Percentiles rank a stretch among this genome's conserved stretches.
phyloP scores from a whole-genome alignment of 139 green algal genomes.

The Ettlia oleoabundans region DNA sequence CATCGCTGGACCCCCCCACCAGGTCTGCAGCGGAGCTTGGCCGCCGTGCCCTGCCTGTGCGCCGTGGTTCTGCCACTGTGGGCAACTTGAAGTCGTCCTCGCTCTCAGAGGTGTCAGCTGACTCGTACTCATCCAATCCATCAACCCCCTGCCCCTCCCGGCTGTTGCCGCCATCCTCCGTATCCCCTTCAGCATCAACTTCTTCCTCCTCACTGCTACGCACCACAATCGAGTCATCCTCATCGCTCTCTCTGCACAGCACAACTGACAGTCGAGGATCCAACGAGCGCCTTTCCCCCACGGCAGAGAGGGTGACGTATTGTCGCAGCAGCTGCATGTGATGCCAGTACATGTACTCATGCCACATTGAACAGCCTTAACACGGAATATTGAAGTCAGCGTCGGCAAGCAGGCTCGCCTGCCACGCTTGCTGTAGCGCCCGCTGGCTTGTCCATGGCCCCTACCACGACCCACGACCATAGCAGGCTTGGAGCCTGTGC shows the following conservation, averaged over 20 bases:
- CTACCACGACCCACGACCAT: not conserved
- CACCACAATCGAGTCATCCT: conserved; percentile 23
- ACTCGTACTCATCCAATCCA: not conserved
- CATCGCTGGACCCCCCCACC: not conserved
- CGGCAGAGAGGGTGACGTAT: too few relatives aligned
- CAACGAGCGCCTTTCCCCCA: too few relatives aligned
- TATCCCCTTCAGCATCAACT: not conserved
- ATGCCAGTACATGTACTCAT: not conserved
- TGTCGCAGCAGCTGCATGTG: too few relatives aligned
- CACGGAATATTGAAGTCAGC: too few relatives aligned
- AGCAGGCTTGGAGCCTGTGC: too few relatives aligned
- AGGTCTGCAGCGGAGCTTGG: not conserved
- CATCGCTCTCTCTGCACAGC: conserved; percentile 23
- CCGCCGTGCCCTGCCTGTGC: not conserved
- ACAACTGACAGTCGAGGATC: too few relatives aligned
- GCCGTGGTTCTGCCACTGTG: not conserved
- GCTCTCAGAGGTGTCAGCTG: conserved; percentile 12
- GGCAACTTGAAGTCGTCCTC: conserved; percentile 18
- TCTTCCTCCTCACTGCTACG: conserved; percentile 34
- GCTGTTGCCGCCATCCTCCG: not conserved
- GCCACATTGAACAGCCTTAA: too few relatives aligned
- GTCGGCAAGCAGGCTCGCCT: not conserved
- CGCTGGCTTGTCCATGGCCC: not conserved
- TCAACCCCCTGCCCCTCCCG: not conserved
- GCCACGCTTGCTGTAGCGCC: conserved; percentile 8